Conservation (phyloP, 441 rosid species). For the Euphorbia celastroides region DNA sequence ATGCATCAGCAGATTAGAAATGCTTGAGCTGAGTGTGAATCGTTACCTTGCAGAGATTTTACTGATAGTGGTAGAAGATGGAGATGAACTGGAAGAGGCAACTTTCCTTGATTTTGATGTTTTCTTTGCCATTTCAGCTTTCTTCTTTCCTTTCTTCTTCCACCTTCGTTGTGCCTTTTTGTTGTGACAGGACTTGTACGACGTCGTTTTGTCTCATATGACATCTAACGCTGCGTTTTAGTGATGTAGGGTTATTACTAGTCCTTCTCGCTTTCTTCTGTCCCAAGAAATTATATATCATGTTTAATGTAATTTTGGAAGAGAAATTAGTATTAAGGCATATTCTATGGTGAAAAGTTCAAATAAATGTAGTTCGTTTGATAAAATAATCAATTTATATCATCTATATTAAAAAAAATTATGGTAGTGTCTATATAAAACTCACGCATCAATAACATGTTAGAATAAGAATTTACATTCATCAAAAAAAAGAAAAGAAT, state of each 20-base stretch:
- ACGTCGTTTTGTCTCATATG: neutral
- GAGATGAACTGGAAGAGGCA: constrained; percentile 27
- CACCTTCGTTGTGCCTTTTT: neutral
- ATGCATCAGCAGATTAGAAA: neutral
- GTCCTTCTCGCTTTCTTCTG: neutral
- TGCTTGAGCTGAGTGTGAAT: neutral
- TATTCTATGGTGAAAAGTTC: too few relatives aligned
- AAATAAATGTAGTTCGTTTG: too few relatives aligned
- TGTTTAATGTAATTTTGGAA: too few relatives aligned
- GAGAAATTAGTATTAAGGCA: too few relatives aligned
- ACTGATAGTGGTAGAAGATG: constrained; percentile 16
- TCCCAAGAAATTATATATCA: neutral
- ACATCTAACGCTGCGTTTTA: constrained; percentile 1
- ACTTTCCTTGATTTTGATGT: constrained; percentile 29
- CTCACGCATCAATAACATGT: too few relatives aligned
- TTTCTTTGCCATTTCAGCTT: constrained; percentile 42
- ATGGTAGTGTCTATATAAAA: too few relatives aligned
- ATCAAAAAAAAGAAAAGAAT: too few relatives aligned
- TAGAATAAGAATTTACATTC: too few relatives aligned
- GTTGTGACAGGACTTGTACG: neutral
- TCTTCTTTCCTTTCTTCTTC: neutral
- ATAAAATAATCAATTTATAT: too few relatives aligned
- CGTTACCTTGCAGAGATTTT: constrained; percentile 22
- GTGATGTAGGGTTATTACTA: neutral
- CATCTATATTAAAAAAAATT: too few relatives aligned